These are phyloP conservation scores for Xerophyta viscosa DNA, from an alignment of 106 monocot species.

Conservation along the genomic window DNA sequence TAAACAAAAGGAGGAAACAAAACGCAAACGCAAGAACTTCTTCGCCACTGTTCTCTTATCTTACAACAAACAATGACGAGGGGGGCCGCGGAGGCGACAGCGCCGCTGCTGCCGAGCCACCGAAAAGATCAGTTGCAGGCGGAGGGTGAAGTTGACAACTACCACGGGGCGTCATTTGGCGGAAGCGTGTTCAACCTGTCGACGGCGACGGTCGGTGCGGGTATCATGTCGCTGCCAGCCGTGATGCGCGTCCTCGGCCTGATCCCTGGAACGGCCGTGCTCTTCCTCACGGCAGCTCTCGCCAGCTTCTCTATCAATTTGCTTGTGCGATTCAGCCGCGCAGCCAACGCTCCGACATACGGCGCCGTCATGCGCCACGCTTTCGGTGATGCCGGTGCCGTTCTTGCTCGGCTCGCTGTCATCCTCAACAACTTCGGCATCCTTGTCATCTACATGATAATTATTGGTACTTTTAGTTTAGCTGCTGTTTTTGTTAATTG, in stretches of 20 bases:
- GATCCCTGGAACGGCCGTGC: not conserved
- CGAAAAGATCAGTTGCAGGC: too few relatives aligned
- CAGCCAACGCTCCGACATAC: constrained; percentile 32
- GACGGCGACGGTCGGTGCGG: not conserved
- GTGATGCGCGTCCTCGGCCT: not conserved
- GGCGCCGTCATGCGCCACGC: constrained; percentile 66
- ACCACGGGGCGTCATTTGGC: not conserved
- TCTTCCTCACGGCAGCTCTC: constrained; percentile 4
- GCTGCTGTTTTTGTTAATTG: not conserved
- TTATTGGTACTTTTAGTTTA: constrained; percentile 38
- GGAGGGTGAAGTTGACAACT: too few relatives aligned
- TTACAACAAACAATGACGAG: too few relatives aligned
- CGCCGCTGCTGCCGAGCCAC: too few relatives aligned
- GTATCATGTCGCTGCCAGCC: not conserved
- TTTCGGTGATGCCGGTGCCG: constrained; percentile 40
- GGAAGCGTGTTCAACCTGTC: not conserved
- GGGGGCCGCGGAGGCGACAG: too few relatives aligned
- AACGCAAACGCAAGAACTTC: too few relatives aligned
- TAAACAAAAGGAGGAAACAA: too few relatives aligned
- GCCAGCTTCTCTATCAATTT: constrained; percentile 50
- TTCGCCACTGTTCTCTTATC: too few relatives aligned
- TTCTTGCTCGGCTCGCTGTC: constrained; percentile 45
- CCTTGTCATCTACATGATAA: constrained; percentile 66
- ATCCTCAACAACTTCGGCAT: constrained; percentile 52
- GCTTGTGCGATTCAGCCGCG: constrained; percentile 48